Percentiles rank a stretch among this genome's conserved stretches.
Conservation (phyloP, 306 rosid species). For the Vicia sativa region DNA sequence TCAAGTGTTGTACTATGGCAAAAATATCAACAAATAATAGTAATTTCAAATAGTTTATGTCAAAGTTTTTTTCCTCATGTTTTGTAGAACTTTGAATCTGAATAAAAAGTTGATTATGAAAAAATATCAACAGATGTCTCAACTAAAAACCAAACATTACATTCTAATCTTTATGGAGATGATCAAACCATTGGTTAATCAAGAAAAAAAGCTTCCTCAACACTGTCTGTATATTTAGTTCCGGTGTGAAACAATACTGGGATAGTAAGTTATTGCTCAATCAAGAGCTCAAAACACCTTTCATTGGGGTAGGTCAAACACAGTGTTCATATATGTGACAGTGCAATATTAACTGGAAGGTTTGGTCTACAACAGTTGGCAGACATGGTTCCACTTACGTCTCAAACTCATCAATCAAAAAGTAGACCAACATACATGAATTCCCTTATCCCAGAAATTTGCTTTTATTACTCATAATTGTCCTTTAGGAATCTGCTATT, state of each 20-base stretch:
- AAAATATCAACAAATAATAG: too few species aligned
- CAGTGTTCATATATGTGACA: constrained; percentile 26
- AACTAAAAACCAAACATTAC: neutral
- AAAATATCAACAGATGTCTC: neutral
- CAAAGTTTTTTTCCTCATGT: neutral
- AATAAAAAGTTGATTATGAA: neutral
- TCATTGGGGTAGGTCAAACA: constrained; percentile 36
- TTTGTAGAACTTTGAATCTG: too few species aligned
- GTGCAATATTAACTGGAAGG: constrained; percentile 9
- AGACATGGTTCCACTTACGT: constrained; percentile 16
- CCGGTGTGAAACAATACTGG: neutral
- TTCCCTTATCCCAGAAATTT: constrained; percentile 31
- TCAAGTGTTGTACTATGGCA: neutral
- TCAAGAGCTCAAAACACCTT: constrained; percentile 15
- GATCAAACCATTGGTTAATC: neutral
- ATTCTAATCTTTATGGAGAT: neutral
- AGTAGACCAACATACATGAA: constrained; percentile 28
- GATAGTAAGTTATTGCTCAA: constrained; percentile 20
- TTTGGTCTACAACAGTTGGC: neutral
- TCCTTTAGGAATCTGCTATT: constrained; percentile 19
- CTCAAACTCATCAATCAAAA: constrained; percentile 20
- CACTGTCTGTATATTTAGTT: neutral
- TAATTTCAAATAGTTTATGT: neutral
- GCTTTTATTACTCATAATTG: constrained; percentile 18
- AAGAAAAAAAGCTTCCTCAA: neutral